Evolutionary conservation across 768 basidiomycete species (phyloP), one percentile per base, ranked within the genome.

Genomic region (Zangia roseola): DNA sequence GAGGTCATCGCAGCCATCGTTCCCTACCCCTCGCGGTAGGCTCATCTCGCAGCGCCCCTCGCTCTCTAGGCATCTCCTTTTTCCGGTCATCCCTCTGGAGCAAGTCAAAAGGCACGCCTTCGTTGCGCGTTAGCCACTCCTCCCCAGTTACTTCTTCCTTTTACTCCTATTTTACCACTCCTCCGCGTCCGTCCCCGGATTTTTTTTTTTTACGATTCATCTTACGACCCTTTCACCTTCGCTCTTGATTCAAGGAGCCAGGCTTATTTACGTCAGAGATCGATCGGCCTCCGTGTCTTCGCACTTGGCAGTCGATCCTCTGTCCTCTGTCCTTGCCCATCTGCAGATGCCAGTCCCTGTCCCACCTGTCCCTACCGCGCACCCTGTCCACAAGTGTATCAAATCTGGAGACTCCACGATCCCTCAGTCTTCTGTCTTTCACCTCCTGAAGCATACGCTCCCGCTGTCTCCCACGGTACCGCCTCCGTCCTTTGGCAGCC

Each of bases 311-410:
- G 70, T 59, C 69, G 28, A 60, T 45, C 59, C 73, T 73, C 71
- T 62, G 55, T 45, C 59, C 73, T 73, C 71, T 62, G 55, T 64
- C 69, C 69, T 70, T 64, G 48, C 61, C 55, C 59, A 64, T 62
- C 59, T 74, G 80, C 86, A 82, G 78, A 91, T 91, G 89, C 89
- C 89, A 74, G 89, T 91, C 76, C 88, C 89, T 57, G 88, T 88
- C 61, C 86, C 84, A 63, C 74, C 74, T 68, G 69, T 75, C 69
- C 74, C 75, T 50, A 69, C 75, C 61, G 77, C 81, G 47, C 86
- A 88, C 61, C 76, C 80, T 43, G 79, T 87, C 64, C 71, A 78
- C 75, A 91, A 91, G 75, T 69, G 70, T 64, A 65, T 63, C 58
- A 67, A 74, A 58, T 64, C 73, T 72, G 74, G 69, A 65, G 71